phyloP scores from a whole-genome alignment of 306 rosid species.

The Cucumis melo region DNA sequence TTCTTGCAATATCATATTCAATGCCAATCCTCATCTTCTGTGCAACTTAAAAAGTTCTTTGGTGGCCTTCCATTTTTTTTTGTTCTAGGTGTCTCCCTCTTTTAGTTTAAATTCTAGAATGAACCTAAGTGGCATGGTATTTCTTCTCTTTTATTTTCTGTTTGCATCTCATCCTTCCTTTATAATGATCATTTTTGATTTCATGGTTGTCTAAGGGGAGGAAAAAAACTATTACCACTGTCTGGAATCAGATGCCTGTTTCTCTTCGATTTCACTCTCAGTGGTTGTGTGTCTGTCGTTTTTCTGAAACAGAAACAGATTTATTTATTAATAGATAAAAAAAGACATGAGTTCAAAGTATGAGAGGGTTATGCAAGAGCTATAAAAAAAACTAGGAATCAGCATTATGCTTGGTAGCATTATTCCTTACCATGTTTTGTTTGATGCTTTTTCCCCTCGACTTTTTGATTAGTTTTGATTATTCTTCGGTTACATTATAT shows the following conservation, averaged over 20 bases:
- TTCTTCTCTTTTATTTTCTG: neutral
- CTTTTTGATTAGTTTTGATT: neutral
- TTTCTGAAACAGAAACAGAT: too few relatives aligned
- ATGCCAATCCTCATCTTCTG: neutral
- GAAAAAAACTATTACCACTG: neutral
- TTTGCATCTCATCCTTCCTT: neutral
- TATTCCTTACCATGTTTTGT: neutral
- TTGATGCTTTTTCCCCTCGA: neutral
- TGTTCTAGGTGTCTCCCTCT: neutral
- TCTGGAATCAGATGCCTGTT: neutral
- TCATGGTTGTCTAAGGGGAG: neutral
- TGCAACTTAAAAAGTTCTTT: neutral
- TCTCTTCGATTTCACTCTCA: neutral
- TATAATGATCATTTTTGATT: neutral
- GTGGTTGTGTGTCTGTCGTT: neutral
- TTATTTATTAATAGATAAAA: too few relatives aligned
- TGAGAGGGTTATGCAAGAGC: too few relatives aligned
- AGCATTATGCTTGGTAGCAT: neutral
- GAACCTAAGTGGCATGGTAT: neutral
- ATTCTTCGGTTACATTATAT: neutral
- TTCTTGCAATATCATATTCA: neutral
- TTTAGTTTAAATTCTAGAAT: neutral
- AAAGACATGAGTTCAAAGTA: too few relatives aligned
- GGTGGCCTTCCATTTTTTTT: neutral
- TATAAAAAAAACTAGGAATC: neutral